Evolutionary conservation across 331 rosid genomes (phyloP).

Genomic region (Pyracantha coccinea): DNA sequence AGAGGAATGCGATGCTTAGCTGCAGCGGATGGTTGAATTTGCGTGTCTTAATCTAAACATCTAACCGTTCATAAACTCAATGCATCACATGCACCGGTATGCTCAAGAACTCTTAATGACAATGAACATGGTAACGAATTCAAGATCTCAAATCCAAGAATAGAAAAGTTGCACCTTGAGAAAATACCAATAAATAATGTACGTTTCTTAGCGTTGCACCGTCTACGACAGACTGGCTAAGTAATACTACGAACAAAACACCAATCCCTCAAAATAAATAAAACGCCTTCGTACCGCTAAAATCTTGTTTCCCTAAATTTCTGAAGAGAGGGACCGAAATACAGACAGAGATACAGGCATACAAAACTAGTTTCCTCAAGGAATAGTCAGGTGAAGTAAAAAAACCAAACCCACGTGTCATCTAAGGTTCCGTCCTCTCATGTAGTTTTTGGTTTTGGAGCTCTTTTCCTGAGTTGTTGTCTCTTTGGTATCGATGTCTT

Average conservation of each 20-base stretch:
- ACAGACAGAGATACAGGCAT: slow-evolving; percentile 4
- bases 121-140: background rate
- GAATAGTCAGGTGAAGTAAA: slow-evolving; percentile 2
- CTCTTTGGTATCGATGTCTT: slow-evolving; percentile 41
- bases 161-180: background rate
- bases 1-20: background rate
- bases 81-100: background rate
- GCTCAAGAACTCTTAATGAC: background rate
- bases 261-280: slow-evolving; percentile 4
- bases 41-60: background rate
- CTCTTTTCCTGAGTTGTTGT: slow-evolving; percentile 35
- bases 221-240: slow-evolving; percentile 10
- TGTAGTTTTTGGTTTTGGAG: slow-evolving; percentile 41
- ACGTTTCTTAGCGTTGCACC: background rate
- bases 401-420: background rate
- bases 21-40: background rate
- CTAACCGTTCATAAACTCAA: background rate
- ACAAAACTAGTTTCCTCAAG: slow-evolving; percentile 19
- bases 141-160: background rate
- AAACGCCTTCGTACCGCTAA: background rate
- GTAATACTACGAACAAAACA: background rate
- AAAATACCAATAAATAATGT: background rate
- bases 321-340: background rate
- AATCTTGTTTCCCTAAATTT: background rate
- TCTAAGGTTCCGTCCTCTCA: slow-evolving; percentile 7